These are phyloP conservation scores for Entonaema liquescens DNA, from an alignment of 495 filamentous ascomycete species.

Conservation along the genomic window DNA sequence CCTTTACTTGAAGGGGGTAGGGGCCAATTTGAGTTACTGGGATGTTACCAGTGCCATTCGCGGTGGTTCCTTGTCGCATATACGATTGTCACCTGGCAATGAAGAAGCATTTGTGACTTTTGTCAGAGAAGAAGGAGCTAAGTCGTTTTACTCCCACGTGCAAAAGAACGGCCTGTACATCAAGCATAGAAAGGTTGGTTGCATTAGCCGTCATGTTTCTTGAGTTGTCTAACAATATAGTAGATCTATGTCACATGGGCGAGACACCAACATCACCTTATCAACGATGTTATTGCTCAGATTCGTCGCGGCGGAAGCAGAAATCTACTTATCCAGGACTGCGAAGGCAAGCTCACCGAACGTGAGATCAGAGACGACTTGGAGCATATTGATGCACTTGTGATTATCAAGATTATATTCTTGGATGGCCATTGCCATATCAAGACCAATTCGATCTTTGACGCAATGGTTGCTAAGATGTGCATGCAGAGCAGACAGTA, in stretches of 20 bases:
- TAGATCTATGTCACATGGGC: constrained; percentile 32
- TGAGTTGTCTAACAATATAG: constrained; percentile 5
- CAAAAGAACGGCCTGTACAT: constrained; percentile 75
- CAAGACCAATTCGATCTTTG: constrained; percentile 79
- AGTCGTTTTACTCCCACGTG: constrained; percentile 69
- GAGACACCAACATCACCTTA: constrained; percentile 76
- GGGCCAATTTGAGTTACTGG: constrained; percentile 54
- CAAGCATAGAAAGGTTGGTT: constrained; percentile 71
- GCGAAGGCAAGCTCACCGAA: constrained; percentile 67
- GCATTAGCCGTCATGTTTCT: neutral
- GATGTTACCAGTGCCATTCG: constrained; percentile 73
- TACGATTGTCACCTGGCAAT: constrained; percentile 71
- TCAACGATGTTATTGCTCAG: constrained; percentile 70
- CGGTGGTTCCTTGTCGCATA: constrained; percentile 74
- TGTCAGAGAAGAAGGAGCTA: constrained; percentile 68
- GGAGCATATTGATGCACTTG: constrained; percentile 83
- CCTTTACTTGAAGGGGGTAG: neutral
- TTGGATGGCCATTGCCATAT: constrained; percentile 66
- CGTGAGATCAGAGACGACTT: constrained; percentile 73
- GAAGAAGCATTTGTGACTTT: constrained; percentile 75
- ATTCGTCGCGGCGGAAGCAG: constrained; percentile 76
- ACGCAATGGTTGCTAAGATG: constrained; percentile 75
- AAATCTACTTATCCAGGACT: constrained; percentile 73
- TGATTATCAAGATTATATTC: constrained; percentile 73
- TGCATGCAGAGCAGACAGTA: constrained; percentile 79